Conservation (phyloP, 1,284 basidiomycete species). For the Leccinum pallidistipes region DNA sequence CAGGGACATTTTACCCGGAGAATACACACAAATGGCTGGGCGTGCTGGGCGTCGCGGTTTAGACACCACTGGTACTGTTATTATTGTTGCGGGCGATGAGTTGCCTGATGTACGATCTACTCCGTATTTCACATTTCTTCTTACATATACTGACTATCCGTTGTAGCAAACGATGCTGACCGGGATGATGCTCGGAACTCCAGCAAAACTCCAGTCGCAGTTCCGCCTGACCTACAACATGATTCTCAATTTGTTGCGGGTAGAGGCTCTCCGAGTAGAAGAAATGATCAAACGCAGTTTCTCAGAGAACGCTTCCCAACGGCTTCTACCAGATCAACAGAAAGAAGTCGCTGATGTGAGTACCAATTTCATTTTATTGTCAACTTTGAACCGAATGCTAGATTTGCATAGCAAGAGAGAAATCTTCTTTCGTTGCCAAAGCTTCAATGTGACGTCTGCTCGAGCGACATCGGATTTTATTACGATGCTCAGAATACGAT, state of each 20-base stretch:
- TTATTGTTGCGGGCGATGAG: conserved; percentile 85
- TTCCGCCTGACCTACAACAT: conserved; percentile 99
- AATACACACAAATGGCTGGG: conserved; percentile 99
- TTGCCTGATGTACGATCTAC: conserved; percentile 75
- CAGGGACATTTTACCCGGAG: conserved; percentile 85
- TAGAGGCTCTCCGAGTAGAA: conserved; percentile 95
- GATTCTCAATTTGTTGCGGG: conserved; percentile 92
- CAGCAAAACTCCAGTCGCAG: conserved; percentile 93
- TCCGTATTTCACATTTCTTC: conserved; percentile 5
- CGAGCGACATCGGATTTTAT: conserved; percentile 68
- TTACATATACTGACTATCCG: conserved; percentile 10
- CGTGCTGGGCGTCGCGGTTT: conserved; percentile 95
- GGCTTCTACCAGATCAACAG: conserved; percentile 91
- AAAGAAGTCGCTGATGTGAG: conserved; percentile 79
- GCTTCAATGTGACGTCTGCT: conserved; percentile 70
- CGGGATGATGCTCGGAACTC: conserved; percentile 92
- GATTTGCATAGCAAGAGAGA: conserved; percentile 66
- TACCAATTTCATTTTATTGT: neutral
- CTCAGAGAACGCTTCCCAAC: conserved; percentile 96
- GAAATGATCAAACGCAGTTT: conserved; percentile 99
- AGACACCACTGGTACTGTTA: conserved; percentile 94
- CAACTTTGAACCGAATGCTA: neutral
- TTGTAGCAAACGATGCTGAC: conserved; percentile 70
- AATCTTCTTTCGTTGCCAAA: conserved; percentile 64
- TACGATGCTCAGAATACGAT: conserved; percentile 79